These are phyloP conservation scores for Castanospermum australe DNA, from an alignment of 306 rosid genomes.

Conservation along the genomic window DNA sequence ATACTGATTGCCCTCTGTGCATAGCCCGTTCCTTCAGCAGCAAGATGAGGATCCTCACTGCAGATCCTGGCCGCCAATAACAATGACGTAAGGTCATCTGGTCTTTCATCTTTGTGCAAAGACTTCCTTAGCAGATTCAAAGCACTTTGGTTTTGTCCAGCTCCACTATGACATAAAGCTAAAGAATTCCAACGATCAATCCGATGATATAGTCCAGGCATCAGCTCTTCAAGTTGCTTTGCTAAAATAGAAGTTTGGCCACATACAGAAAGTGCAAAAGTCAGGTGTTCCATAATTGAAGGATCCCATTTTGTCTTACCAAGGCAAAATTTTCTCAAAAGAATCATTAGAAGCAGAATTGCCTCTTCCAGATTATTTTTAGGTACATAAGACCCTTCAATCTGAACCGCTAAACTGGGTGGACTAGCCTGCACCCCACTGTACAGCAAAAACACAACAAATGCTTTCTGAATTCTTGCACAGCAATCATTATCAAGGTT, in stretches of 20 bases:
- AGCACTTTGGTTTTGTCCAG: conserved; percentile 66
- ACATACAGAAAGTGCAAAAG: conserved; percentile 83
- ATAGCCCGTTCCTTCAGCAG: conserved; percentile 77
- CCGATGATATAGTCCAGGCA: conserved; percentile 89
- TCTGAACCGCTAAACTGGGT: conserved; percentile 83
- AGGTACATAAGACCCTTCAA: conserved; percentile 80
- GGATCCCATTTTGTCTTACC: conserved; percentile 90
- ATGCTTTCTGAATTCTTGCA: conserved; percentile 84
- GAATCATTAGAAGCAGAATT: conserved; percentile 83
- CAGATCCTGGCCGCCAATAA: conserved; percentile 84
- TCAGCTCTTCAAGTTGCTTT: conserved; percentile 74
- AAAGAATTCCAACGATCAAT: conserved; percentile 86
- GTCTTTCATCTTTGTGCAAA: conserved; percentile 83
- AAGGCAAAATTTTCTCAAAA: conserved; percentile 57
- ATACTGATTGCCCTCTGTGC: conserved; percentile 63
- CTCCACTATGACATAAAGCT: conserved; percentile 82
- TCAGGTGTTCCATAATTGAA: conserved; percentile 86
- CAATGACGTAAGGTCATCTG: conserved; percentile 67
- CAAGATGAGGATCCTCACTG: conserved; percentile 69
- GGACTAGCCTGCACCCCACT: conserved; percentile 91
- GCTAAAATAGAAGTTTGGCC: conserved; percentile 78
- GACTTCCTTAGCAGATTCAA: conserved; percentile 79
- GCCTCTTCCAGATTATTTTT: conserved; percentile 95
- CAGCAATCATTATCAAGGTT: conserved; percentile 81
- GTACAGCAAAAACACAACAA: conserved; percentile 73